Evolutionary conservation across 2,329 filamentous ascomycete genomes (phyloP), one percentile per base, ranked within the genome.

Genomic region (Rutstroemia sp.): DNA sequence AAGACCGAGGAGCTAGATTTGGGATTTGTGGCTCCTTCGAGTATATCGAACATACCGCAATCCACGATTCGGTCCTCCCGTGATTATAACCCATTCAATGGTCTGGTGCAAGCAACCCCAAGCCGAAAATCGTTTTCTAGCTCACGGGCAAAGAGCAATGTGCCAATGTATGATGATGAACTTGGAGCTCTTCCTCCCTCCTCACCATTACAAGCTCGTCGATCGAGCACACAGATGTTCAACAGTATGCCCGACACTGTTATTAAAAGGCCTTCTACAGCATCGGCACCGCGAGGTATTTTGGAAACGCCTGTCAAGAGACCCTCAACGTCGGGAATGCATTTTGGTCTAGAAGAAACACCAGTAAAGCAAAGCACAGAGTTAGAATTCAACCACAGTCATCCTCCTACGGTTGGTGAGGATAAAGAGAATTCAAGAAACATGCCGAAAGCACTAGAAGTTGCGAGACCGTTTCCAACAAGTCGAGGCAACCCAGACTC

Each of bases 81-180:
- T 8, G 60, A 54, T 6, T 59, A 39, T 41, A 64, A 65, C 45
- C 58, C 62, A 2, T 55, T 64, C 9, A 58, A 64, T 5, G 59
- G 57, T 18, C 58, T 58, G n/a, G 27, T 69, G 12, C 65, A 68
- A 44, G 67, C 65, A 42, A 70, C 67, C 30, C 67, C 68, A 52
- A 66, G 66, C 10, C 62, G 62, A 44, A 66, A 61, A 46, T 37
- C 58, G 44, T 18, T 41, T 19, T 54, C 44, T n/a, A 41, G 21
- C 27, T 41, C 18, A 34, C 27, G 44, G 50, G 4, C 45, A 52
- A 4, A 41, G 41, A 41, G 7, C 10, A 16, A 47, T 18, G 16
- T 48, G 18, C 4, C 9, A 18, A 39, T 19, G 8, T 12, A 14
- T 56, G 59, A 45, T 19, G 27, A 34, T 10, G 57, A 57, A 41